Conservation (phyloP, 768 basidiomycete species). For the Trametopsis cervina region DNA sequence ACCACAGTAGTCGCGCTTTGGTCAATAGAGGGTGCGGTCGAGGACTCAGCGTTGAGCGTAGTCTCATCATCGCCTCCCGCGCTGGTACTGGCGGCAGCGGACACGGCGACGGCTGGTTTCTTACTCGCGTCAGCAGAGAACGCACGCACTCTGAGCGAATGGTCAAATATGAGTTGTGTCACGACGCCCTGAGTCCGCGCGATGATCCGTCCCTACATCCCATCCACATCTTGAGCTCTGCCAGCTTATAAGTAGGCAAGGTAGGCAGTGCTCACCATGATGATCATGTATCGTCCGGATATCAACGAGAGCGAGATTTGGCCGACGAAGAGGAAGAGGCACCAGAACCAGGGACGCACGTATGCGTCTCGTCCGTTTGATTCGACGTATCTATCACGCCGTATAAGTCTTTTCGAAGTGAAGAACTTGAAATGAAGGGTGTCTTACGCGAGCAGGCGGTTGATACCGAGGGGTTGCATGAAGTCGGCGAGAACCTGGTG, state of each 20-base stretch:
- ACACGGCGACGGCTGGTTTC: background rate
- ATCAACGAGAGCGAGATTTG: constrained; percentile 34
- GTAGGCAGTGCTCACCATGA: constrained; percentile 17
- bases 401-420: background rate
- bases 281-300: constrained; percentile 48
- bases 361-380: constrained; percentile 37
- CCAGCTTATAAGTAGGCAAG: background rate
- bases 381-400: constrained; percentile 44
- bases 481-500: constrained; percentile 12
- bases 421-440: background rate
- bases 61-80: background rate
- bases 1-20: background rate
- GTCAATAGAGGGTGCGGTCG: background rate
- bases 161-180: constrained; percentile 45
- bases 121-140: background rate
- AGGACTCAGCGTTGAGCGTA: background rate
- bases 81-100: too few relatives aligned
- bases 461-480: constrained; percentile 23
- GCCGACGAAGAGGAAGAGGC: constrained; percentile 40
- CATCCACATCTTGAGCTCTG: background rate
- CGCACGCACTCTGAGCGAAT: constrained; percentile 38
- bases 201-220: constrained; percentile 29
- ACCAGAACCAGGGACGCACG: constrained; percentile 64
- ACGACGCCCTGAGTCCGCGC: constrained; percentile 36
- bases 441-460: constrained; percentile 22